phyloP scores from a whole-genome alignment of 2,329 filamentous ascomycete species.

The Harringtonia lauricola region DNA sequence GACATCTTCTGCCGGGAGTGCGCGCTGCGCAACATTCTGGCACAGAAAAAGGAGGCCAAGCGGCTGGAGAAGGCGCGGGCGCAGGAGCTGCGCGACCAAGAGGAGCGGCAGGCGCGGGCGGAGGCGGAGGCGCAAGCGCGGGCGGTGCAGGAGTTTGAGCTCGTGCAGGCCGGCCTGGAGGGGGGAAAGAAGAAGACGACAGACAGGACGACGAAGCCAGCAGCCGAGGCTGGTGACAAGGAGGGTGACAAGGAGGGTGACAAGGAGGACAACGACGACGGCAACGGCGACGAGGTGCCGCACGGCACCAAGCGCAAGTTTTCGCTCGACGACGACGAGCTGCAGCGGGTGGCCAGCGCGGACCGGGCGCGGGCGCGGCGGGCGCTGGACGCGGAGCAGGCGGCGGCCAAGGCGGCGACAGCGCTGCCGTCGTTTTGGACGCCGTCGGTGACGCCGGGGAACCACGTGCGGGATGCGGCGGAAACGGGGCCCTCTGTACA shows the following conservation, averaged over 20 bases:
- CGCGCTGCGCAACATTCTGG: constrained; percentile 78
- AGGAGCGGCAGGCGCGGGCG: constrained; percentile 46
- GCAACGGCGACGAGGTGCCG: too few relatives aligned
- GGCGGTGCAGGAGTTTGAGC: constrained; percentile 73
- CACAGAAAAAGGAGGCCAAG: constrained; percentile 86
- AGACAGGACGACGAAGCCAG: too few relatives aligned
- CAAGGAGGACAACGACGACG: constrained; percentile 27
- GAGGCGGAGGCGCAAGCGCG: constrained; percentile 60
- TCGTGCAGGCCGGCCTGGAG: constrained; percentile 62
- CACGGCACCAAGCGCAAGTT: constrained; percentile 61
- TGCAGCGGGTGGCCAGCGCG: constrained; percentile 56
- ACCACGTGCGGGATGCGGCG: constrained; percentile 35
- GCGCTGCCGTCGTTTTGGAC: constrained; percentile 83
- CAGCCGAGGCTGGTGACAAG: constrained; percentile 14
- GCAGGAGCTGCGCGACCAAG: constrained; percentile 47
- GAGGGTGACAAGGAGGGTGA: constrained; percentile 15
- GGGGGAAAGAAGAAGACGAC: too few relatives aligned
- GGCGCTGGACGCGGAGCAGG: constrained; percentile 63
- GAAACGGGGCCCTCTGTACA: neutral
- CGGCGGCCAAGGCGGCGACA: constrained; percentile 48
- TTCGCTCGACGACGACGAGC: constrained; percentile 66
- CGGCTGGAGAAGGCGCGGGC: constrained; percentile 59
- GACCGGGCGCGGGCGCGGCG: constrained; percentile 61
- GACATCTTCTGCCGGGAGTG: constrained; percentile 96
- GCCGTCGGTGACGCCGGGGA: constrained; percentile 66